Base-by-base conservation (phyloP, 2,329 filamentous ascomycete genomes). In the Fusarium equiseti region DNA sequence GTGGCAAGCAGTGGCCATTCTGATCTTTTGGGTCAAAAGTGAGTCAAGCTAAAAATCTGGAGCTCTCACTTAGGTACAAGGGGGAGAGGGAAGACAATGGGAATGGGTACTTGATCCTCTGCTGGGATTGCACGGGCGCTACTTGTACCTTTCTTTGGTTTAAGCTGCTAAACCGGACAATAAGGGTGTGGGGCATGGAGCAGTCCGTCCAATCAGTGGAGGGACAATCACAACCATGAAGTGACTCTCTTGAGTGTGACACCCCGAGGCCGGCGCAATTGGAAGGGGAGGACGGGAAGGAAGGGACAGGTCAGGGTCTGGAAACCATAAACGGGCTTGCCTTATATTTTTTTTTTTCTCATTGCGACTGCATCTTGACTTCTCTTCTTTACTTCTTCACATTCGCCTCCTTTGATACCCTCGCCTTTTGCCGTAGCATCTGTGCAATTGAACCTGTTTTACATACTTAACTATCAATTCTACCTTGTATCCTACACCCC, bases 261-360 rank as follows among this genome's bases (percentile, higher is more conserved):
- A 73, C 66, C 69, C 74, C 74, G 72, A 76, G 59, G 73, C 72
- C 73, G 73, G 73, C 71, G 66, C 66, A 71, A 73, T 72, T 66
- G 60, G 46, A 59, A 59, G 18, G 40, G 48, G 51, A 66, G 61
- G 54, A 44, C 52, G 49, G 71, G 48, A 59, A 66, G 62, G 55
- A 45, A 60, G 49, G 71, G 63, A 44, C 64, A 63, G 70, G 63
- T 68, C 65, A 72, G 67, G 60, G 62, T 70, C 58, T 69, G 54
- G 49, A 59, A 63, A 51, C 38, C 52, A 63, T 55, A 57, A 24
- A 44, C 42, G 20, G 35, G 50, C 18, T 29, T 27, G 26, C 50
- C 16, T 52, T 51, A 60, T 50, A 50, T 24, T 50, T 53, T 55
- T 55, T 58, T 54, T 29, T 11, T 53, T 43, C 52, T 59, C 45